A percentile compares a stretch with the other conserved stretches of the same genome.
phyloP scores from a whole-genome alignment of 2,329 filamentous ascomycete species.

The Fusarium sp. region DNA sequence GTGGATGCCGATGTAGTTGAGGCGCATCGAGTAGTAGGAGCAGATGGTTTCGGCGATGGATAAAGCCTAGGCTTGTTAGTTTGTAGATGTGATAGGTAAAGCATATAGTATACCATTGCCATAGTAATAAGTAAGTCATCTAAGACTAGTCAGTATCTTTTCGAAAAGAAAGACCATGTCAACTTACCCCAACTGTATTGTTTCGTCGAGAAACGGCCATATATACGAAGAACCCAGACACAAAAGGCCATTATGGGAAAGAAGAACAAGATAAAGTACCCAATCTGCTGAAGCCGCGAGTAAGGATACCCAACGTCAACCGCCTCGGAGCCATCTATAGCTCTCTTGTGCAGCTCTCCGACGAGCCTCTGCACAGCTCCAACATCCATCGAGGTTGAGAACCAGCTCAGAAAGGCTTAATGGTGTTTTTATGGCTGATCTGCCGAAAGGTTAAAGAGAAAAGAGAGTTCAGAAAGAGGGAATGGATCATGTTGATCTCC shows the following conservation, averaged over 20 bases:
- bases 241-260: constrained; percentile 27
- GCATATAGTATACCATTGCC: constrained; percentile 17
- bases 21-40: constrained; percentile 32
- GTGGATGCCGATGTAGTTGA: constrained; percentile 42
- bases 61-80: constrained; percentile 11
- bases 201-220: constrained; percentile 26
- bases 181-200: constrained; percentile 30
- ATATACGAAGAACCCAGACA: constrained; percentile 23
- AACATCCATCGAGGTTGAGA: constrained; percentile 22
- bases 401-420: constrained; percentile 7
- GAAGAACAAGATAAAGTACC: constrained; percentile 35
- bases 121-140: constrained; percentile 28
- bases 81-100: not conserved
- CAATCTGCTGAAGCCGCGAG: constrained; percentile 28
- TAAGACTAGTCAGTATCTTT: constrained; percentile 2
- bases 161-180: not conserved
- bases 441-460: not conserved
- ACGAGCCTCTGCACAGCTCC: constrained; percentile 14
- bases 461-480: not conserved
- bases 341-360: constrained; percentile 12
- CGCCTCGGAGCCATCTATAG: not conserved
- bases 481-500: not conserved
- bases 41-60: constrained; percentile 29
- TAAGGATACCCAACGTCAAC: constrained; percentile 23
- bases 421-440: not conserved